These are phyloP conservation scores for Adansonia digitata DNA, from an alignment of 345 rosid species.

Conservation along the genomic window DNA sequence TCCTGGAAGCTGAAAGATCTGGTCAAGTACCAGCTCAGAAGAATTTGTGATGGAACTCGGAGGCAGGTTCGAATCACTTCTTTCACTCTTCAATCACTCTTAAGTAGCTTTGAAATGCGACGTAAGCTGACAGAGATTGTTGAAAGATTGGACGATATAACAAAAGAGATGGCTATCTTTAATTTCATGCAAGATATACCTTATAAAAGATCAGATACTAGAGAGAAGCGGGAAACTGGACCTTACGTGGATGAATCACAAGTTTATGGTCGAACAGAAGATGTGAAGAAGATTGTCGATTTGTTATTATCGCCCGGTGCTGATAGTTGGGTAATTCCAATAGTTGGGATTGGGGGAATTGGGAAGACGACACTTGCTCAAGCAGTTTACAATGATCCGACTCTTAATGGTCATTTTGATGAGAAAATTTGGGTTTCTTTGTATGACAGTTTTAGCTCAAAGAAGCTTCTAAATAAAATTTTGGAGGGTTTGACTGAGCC, in stretches of 20 bases:
- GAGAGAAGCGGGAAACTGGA: constrained; percentile 1
- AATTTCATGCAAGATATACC: neutral
- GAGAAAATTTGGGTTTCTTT: constrained; percentile 20
- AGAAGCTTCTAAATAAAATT: neutral
- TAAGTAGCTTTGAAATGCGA: neutral
- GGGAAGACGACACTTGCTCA: constrained; percentile 29
- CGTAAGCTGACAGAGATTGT: neutral
- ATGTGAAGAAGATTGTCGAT: neutral
- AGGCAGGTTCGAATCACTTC: neutral
- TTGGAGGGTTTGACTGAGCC: constrained; percentile 5
- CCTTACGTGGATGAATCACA: neutral
- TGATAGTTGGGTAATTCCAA: constrained; percentile 7
- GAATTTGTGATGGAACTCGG: neutral
- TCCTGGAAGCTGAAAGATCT: neutral
- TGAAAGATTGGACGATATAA: constrained; percentile 13
- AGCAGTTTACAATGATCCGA: constrained; percentile 16
- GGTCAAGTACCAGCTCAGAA: neutral
- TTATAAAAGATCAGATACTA: neutral
- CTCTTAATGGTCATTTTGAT: constrained; percentile 8
- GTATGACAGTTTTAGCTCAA: constrained; percentile 12
- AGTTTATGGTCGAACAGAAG: constrained; percentile 5
- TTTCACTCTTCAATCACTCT: neutral
- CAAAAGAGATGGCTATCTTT: neutral
- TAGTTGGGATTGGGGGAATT: constrained; percentile 23
- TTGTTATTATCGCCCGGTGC: neutral